These are phyloP conservation scores for Malus sylvestris DNA, from an alignment of 306 rosid species.

Conservation along the genomic window DNA sequence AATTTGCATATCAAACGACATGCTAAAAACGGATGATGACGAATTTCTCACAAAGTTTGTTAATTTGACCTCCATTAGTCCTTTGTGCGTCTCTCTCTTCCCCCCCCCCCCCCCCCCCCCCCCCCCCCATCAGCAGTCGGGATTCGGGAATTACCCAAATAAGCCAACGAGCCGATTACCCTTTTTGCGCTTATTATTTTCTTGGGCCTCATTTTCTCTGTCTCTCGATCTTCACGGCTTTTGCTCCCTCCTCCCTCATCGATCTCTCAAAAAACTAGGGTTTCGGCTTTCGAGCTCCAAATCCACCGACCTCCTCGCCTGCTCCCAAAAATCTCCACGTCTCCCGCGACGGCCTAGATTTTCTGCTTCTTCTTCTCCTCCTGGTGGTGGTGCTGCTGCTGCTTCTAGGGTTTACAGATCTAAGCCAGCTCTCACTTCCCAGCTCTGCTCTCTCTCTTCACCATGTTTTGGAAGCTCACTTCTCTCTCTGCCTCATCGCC, in stretches of 20 bases:
- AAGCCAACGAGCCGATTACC: background rate
- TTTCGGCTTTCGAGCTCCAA: slow-evolving; percentile 47
- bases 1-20: background rate
- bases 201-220: slow-evolving; percentile 16
- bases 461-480: slow-evolving; percentile 98
- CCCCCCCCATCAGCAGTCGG: background rate
- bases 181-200: slow-evolving; percentile 9
- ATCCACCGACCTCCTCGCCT: slow-evolving; percentile 4
- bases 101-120: background rate
- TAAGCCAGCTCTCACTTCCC: slow-evolving; percentile 31
- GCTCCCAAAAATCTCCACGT: slow-evolving; percentile 18
- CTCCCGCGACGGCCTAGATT: slow-evolving; percentile 24
- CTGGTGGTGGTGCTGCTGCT: background rate
- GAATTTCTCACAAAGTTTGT: background rate
- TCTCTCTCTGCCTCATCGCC: slow-evolving; percentile 91
- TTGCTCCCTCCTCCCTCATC: slow-evolving; percentile 26
- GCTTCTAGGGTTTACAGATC: slow-evolving; percentile 55
- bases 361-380: background rate
- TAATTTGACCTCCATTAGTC: slow-evolving; percentile 18
- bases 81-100: slow-evolving; percentile 15
- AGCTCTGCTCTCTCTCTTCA: slow-evolving; percentile 18
- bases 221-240: slow-evolving; percentile 60
- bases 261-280: slow-evolving; percentile 83
- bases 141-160: slow-evolving; percentile 14
- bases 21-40: background rate